Base-by-base conservation (phyloP, 352 stramenopile genomes). In the Pythium myriotylum region DNA sequence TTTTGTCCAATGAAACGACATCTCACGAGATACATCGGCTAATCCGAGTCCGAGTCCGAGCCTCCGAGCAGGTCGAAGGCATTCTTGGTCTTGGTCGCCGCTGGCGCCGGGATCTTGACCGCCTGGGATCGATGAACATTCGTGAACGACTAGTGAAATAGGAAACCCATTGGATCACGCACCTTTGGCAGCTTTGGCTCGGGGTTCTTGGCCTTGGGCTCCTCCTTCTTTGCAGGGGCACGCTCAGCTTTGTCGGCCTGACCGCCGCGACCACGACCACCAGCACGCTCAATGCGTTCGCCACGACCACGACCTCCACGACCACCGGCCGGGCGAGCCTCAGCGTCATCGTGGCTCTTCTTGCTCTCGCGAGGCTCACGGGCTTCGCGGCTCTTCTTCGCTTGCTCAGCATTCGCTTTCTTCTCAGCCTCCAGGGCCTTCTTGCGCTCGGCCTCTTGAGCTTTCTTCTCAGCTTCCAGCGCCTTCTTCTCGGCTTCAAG, bases 11-110 rank as follows among this genome's bases (percentile, higher is more conserved):
- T 66, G 47, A 70, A 45, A 60, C 27, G 39, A 69, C 62, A 40
- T 35, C 33, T 45, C 41, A 35, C 3, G 45, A 29, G 41, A 35
- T n/a, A 35, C 35, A 17, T 57, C 12, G 17, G n/a, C 63, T 71
- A 58, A 50, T 41, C 13, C 27, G 37, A 72, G 49, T 72, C 65
- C 58, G 65, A 94, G 68, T 92, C 83, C 63, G 84, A 94, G 54
- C 43, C 29, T 40, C 39, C 71, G 49, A 89, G 62, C 22, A 85
- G 55, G 24, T 67, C 65, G 55, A 90, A 94, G 37, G 68, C 58
- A 53, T 94, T 94, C 63, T 76, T 68, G 43, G 70, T 79, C 72
- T 92, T 94, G 53, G 83, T 86, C 22, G 76, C 56, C 10, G 73
- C 42, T 5, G 80, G 76, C 4, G 66, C 68, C 35, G 72, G 66